Evolutionary conservation across 2,329 filamentous ascomycete genomes (phyloP).

Genomic region (Colletotrichum plurivorum): DNA sequence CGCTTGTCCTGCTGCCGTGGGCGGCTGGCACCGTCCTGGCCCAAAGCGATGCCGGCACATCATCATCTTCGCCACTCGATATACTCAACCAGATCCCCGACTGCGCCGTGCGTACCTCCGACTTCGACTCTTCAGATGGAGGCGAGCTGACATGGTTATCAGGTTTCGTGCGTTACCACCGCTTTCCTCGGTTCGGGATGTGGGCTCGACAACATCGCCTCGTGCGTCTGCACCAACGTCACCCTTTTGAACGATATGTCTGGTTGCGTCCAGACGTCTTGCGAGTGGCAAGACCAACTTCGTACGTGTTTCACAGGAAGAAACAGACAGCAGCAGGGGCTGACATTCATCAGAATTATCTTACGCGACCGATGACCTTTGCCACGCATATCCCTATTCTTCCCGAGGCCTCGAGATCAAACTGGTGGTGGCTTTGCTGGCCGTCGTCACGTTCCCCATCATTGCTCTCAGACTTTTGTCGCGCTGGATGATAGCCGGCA

Average conservation of each 20-base stretch:
- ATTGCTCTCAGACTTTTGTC: conserved; percentile 19
- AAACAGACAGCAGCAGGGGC: background rate
- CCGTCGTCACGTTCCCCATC: conserved; percentile 24
- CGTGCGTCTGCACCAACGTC: conserved; percentile 33
- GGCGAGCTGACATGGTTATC: background rate
- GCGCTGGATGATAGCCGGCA: conserved; percentile 4
- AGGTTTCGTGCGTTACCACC: conserved; percentile 18
- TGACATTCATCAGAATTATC: conserved; percentile 12
- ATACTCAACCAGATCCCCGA: conserved; percentile 23
- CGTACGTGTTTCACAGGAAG: background rate
- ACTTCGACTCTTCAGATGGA: rapidly evolving
- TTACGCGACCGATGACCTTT: conserved; percentile 19
- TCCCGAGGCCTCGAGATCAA: conserved; percentile 27
- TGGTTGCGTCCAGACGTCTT: conserved; percentile 21
- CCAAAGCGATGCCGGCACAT: background rate
- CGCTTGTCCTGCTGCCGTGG: conserved; percentile 25
- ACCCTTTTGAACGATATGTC: conserved; percentile 22
- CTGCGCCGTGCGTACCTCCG: conserved; percentile 12
- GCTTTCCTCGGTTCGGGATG: conserved; percentile 11
- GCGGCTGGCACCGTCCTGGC: conserved; percentile 13
- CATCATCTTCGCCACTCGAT: conserved; percentile 8
- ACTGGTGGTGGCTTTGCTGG: conserved; percentile 11
- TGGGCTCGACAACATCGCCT: conserved; percentile 13
- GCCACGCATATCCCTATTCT: conserved; percentile 10
- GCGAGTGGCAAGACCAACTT: conserved; percentile 26